These are phyloP conservation scores for Solanum chacoense DNA, from an alignment of 305 asterid species.

Conservation along the genomic window DNA sequence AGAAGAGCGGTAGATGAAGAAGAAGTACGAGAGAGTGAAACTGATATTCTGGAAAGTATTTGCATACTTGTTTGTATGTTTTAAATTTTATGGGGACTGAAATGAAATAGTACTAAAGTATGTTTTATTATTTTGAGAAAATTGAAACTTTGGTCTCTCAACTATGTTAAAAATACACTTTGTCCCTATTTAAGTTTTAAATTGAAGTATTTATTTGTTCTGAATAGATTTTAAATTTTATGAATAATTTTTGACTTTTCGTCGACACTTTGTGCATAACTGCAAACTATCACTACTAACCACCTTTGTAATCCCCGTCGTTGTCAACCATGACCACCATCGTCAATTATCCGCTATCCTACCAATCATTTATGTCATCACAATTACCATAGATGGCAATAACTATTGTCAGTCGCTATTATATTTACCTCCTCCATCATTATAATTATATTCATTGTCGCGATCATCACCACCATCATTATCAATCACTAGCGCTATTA, in stretches of 20 bases:
- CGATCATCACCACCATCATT: not conserved
- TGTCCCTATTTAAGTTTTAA: not conserved
- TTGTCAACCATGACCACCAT: not conserved
- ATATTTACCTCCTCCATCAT: not conserved
- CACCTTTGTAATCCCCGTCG: not conserved
- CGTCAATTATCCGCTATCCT: not conserved
- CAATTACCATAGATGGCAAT: not conserved
- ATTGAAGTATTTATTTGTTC: not conserved
- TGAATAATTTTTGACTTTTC: not conserved
- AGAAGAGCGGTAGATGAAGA: conserved; percentile 4
- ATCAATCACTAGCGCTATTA: not conserved
- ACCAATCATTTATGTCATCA: not conserved
- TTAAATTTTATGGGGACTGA: not conserved
- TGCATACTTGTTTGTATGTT: not conserved
- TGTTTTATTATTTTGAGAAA: not conserved
- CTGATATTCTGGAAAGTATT: conserved; percentile 26
- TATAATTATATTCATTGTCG: not conserved
- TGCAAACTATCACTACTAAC: not conserved
- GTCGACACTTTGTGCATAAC: not conserved
- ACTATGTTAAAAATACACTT: not conserved
- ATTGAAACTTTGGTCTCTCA: not conserved
- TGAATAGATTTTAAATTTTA: too few relatives aligned
- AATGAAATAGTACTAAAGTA: not conserved
- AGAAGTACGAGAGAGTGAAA: conserved; percentile 8
- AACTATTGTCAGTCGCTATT: not conserved